Base-by-base conservation (phyloP, 23 red algal species). In the Gracilaria gracilis region DNA sequence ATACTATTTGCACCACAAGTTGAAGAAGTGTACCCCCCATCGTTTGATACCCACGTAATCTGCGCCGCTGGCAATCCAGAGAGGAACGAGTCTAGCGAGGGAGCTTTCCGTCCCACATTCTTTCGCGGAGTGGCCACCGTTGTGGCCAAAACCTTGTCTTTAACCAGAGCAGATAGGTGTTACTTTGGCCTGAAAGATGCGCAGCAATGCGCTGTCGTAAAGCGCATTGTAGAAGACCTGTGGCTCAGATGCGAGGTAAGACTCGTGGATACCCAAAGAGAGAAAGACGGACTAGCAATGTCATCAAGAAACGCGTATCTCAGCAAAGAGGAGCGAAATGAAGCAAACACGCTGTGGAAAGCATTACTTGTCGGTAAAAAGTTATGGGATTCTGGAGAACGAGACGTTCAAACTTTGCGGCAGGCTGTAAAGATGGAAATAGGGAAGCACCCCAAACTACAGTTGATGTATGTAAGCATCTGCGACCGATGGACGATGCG, bases 111-210 rank as follows among this genome's bases (percentile, higher is more conserved):
- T 4, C 95, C 95, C 0, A 74, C 42, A 33, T 91, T 94, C 31
- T 98, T 98, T 61, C 70, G 31, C 28, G 94, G 97, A 57, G 97
- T 98, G 9, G 97, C 97, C 17, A 95, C 93, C 0, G 90, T 96
- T 14, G 79, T 98, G 23, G 57, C 90, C 0, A 94, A 94, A 40
- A 85, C 95, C 19, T 79, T 98, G 37, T 40, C 62, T 20, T 77
- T 98, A 47, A 54, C 93, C 29, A 75, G 85, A 47, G 93, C 97
- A 25, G 46, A 90, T n/a, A 55, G 40, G 25, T 90, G 85, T 33
- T 98, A 93, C 58, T 98, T 98, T 86, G 97, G 97, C 39, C 73
- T 71, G 62, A 98, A 98, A 51, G 97, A 98, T 70, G 97, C 97
- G 14, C 97, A 98, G 72, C 97, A 98, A 85, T 94, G 90, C 67